Evolutionary conservation across 306 rosid species (phyloP).

Genomic region (Trichosanthes cucumerina): DNA sequence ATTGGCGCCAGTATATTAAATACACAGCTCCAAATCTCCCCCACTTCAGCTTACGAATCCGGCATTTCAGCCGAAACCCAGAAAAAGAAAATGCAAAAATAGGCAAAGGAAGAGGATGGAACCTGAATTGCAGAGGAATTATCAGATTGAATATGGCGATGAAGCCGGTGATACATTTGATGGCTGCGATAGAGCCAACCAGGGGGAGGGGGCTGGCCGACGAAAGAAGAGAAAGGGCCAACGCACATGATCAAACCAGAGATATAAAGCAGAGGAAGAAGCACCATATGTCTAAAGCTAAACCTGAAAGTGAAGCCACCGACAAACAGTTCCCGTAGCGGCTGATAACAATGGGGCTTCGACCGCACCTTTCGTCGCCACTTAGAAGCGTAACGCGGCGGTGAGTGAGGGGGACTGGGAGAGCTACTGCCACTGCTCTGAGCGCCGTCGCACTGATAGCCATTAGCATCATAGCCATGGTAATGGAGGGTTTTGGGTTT

Average conservation of each 20-base stretch:
- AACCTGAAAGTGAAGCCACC: constrained; percentile 50
- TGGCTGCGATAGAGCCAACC: constrained; percentile 79
- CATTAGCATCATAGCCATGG: constrained; percentile 25
- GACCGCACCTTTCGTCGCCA: constrained; percentile 52
- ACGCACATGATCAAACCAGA: constrained; percentile 82
- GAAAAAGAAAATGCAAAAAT: neutral
- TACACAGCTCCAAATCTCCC: neutral
- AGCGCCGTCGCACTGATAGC: constrained; percentile 27
- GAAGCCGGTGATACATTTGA: constrained; percentile 43
- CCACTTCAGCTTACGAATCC: neutral
- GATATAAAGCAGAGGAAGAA: constrained; percentile 65
- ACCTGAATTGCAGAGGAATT: constrained; percentile 77
- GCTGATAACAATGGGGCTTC: constrained; percentile 27
- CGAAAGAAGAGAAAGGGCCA: constrained; percentile 63
- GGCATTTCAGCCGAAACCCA: neutral
- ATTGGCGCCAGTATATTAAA: neutral
- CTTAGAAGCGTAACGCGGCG: constrained; percentile 39
- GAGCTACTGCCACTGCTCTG: constrained; percentile 44
- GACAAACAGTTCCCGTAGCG: constrained; percentile 21
- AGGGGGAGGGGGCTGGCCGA: constrained; percentile 59
- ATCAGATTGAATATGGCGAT: constrained; percentile 48
- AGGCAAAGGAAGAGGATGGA: neutral
- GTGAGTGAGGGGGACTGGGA: constrained; percentile 85
- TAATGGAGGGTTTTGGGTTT: constrained; percentile 43
- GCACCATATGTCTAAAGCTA: constrained; percentile 55